Base-by-base conservation (phyloP, 1,284 basidiomycete species). In the Ustilago sp. region DNA sequence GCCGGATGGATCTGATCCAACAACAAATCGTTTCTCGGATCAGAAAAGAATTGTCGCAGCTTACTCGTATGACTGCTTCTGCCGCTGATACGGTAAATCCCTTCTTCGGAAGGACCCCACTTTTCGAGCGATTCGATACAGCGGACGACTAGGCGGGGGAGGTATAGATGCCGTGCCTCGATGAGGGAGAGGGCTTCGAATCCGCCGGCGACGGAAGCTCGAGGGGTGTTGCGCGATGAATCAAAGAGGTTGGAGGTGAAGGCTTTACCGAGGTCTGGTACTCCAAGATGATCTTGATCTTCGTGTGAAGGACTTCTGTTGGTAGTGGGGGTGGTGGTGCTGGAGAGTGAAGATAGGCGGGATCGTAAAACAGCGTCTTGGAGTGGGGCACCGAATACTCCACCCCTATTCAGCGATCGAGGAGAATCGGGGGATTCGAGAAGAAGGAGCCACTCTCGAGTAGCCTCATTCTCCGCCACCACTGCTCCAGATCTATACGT, bases 21-120 rank as follows among this genome's bases (percentile, higher is more conserved):
- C 11, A 58, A 38, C 23, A 85, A 55, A 54, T 85, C 83, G 38
- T 72, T 64, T 31, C 58, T 59, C 1, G 76, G 66, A 28, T 66
- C 65, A 7, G 82, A 70, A 55, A 84, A 83, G 51, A 78, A 47
- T 1, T 59, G 34, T 4, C 81, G 74, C 32, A 85, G 68, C 34
- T 78, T 81, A 13, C 58, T n/a, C 17, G 83, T 83, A 64, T 85
- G 83, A 55, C 80, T 81, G 59, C 65, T 72, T 17, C 83, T 76
- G 4, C 83, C 83, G 39, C 81, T 80, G 35, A 85, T 73, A 9
- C 83, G 79, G 61, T 85, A 85, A 57, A 85, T 77, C 13, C 83
- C 83, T 54, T 85, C 83, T 56, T 85, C 83, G 17, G 77, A 62
- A 7, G 70, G 50, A 12, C 83, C 83, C 77, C 78, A 84, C 48